Evolutionary conservation across 2,329 filamentous ascomycete genomes (phyloP), one percentile per base, ranked within the genome.

Genomic region (Venturiaceae sp.): DNA sequence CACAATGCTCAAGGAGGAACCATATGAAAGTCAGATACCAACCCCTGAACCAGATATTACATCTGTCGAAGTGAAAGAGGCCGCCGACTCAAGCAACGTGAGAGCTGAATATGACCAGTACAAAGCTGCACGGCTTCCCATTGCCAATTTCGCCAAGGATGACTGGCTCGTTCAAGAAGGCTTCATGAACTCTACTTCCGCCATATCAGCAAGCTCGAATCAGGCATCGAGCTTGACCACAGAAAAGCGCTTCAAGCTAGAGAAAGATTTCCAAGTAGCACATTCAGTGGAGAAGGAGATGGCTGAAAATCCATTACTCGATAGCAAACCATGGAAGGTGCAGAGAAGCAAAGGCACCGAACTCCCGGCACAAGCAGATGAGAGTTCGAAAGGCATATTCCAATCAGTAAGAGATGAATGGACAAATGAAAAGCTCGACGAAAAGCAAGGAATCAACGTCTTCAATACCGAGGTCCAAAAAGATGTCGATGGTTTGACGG

Each of bases 1-100:
- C 32, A 57, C 39, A 4, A 52, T 57, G 55, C 55, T 50, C 34
- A 57, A 57, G 32, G 55, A 57, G 36, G 55, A 57, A 2, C 55
- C 39, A 16, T n/a, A 30, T 19, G 26, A 50, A 19, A 21, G 3
- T 28, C 19, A 30, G 32, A 7, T 21, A 32, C 34, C 53, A 32
- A 13, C 7, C 3, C 26, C 34, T 36, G 2, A 41, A 44, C 2
- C 14, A 21, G 21, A 30, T 11, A 11, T 23, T 9, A 50, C 44
- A n/a, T 14, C 21, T 9, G 34, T 11, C 9, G 21, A 16, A 36
- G 16, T 34, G 2, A 21, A 26, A 13, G 11, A 14, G n/a, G 14
- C 14, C 26, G 19, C 32, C 9, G 32, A 14, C 13, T 21, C 32
- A 23, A 36, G 5, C 14, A 13, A 36, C 9, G 3, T 30, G 7